Evolutionary conservation across 208 protist genomes (phyloP).

Genomic region (Trypanosoma boissoni): DNA sequence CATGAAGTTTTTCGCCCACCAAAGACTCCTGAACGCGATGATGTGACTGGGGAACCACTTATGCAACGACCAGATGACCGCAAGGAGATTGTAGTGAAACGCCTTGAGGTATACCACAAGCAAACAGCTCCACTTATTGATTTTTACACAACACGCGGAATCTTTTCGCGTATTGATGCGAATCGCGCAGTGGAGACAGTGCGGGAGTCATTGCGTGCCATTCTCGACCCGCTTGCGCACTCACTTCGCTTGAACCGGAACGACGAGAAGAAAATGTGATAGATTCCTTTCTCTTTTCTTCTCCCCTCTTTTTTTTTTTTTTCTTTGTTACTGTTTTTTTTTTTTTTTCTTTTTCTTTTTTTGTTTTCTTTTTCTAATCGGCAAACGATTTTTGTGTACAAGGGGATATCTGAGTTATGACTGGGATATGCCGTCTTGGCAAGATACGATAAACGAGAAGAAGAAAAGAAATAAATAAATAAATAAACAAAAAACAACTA

Average conservation of each 20-base stretch:
- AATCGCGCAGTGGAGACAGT: conserved; percentile 71
- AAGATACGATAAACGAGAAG: too few relatives aligned
- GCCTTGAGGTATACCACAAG: conserved; percentile 87
- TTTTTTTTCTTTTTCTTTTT: conserved; percentile 10
- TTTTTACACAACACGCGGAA: conserved; percentile 68
- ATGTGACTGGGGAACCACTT: conserved; percentile 93
- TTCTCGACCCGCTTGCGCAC: conserved; percentile 68
- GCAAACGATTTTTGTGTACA: not conserved
- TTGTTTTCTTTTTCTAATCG: not conserved
- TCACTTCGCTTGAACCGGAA: not conserved
- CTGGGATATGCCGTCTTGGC: too few relatives aligned
- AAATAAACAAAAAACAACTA: too few relatives aligned
- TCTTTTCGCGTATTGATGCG: conserved; percentile 74
- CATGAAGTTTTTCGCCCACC: conserved; percentile 92
- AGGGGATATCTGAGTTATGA: too few relatives aligned
- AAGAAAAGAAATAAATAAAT: too few relatives aligned
- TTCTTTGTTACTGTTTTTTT: conserved; percentile 19
- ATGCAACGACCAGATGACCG: conserved; percentile 93
- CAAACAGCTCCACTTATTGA: conserved; percentile 83
- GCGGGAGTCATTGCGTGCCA: conserved; percentile 38
- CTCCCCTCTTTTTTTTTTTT: conserved; percentile 20
- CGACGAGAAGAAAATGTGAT: not conserved
- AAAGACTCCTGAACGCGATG: conserved; percentile 81
- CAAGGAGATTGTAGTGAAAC: conserved; percentile 82
- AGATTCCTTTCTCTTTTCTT: conserved; percentile 14